phyloP scores from a whole-genome alignment of 495 filamentous ascomycete genomes.

The Aspergillus funiculosus region DNA sequence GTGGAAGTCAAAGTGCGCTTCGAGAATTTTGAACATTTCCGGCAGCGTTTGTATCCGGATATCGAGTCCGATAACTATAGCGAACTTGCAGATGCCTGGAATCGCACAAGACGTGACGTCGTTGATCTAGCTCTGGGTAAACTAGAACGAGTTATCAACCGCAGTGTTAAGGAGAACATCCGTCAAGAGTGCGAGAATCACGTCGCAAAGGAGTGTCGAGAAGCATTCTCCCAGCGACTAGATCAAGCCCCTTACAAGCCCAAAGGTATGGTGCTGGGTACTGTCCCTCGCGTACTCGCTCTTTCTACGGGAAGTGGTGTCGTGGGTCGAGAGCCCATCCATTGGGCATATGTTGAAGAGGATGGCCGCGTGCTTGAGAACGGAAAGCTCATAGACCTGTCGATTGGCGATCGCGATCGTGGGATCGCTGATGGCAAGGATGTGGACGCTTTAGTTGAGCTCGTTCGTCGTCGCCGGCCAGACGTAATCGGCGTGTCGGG shows the following conservation, averaged over 20 bases:
- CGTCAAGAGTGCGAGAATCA: conserved; percentile 87
- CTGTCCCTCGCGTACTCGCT: conserved; percentile 77
- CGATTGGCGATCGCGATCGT: conserved; percentile 61
- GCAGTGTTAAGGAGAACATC: conserved; percentile 88
- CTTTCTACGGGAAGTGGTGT: conserved; percentile 74
- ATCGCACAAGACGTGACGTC: conserved; percentile 73
- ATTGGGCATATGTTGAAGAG: conserved; percentile 90
- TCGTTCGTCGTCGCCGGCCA: conserved; percentile 69
- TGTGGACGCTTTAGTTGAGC: conserved; percentile 61
- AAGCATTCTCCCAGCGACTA: conserved; percentile 76
- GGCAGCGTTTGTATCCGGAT: conserved; percentile 64
- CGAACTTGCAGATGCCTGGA: conserved; percentile 93
- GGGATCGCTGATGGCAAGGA: conserved; percentile 54
- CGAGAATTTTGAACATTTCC: conserved; percentile 67
- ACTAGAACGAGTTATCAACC: conserved; percentile 76
- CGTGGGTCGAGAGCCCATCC: conserved; percentile 68
- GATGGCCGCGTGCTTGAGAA: conserved; percentile 83
- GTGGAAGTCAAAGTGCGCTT: conserved; percentile 76
- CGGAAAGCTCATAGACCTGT: conserved; percentile 75
- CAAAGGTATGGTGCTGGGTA: conserved; percentile 85
- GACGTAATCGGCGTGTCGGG: conserved; percentile 89
- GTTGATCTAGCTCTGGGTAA: conserved; percentile 75
- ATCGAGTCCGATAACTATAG: conserved; percentile 93
- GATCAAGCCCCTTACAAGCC: conserved; percentile 96
- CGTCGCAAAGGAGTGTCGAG: conserved; percentile 72